phyloP scores from a whole-genome alignment of 306 rosid species.

The Dalbergia cochinchinensis region DNA sequence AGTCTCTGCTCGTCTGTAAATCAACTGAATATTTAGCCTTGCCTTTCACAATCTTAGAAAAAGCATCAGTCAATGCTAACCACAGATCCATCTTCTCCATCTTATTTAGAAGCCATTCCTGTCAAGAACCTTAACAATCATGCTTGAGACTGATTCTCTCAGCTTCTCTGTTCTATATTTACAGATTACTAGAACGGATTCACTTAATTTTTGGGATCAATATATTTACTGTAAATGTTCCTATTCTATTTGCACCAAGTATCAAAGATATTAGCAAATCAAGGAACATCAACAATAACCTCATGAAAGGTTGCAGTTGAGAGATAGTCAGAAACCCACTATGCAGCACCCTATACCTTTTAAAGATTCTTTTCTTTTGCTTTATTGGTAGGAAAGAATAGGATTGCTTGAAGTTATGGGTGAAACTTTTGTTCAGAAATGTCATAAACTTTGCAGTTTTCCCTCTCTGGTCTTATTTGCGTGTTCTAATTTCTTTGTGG shows the following conservation, averaged over 20 bases:
- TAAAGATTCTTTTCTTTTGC: slow-evolving; percentile 18
- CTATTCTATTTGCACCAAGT: background rate
- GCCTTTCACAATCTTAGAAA: background rate
- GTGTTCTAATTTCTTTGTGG: slow-evolving; percentile 40
- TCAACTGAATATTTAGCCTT: background rate
- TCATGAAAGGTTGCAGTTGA: slow-evolving; percentile 7
- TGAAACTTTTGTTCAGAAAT: slow-evolving; percentile 26
- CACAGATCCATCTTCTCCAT: background rate
- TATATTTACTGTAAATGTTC: background rate
- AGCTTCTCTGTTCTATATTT: too few relatives aligned
- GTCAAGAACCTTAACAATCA: background rate
- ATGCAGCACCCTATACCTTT: slow-evolving; percentile 5
- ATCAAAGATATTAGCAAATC: too few relatives aligned
- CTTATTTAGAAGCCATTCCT: background rate
- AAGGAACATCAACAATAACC: too few relatives aligned
- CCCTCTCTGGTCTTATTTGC: slow-evolving; percentile 30
- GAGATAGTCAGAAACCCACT: slow-evolving; percentile 19
- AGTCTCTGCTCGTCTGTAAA: background rate
- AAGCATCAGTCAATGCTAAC: background rate
- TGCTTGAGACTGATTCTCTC: too few relatives aligned
- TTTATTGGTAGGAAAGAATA: background rate
- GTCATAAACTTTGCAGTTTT: slow-evolving; percentile 25
- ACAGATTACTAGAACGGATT: too few relatives aligned
- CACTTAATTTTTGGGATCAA: too few relatives aligned
- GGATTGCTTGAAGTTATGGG: slow-evolving; percentile 29